Base-by-base conservation (phyloP, 2,329 filamentous ascomycete species). In the Didymella segeticola region DNA sequence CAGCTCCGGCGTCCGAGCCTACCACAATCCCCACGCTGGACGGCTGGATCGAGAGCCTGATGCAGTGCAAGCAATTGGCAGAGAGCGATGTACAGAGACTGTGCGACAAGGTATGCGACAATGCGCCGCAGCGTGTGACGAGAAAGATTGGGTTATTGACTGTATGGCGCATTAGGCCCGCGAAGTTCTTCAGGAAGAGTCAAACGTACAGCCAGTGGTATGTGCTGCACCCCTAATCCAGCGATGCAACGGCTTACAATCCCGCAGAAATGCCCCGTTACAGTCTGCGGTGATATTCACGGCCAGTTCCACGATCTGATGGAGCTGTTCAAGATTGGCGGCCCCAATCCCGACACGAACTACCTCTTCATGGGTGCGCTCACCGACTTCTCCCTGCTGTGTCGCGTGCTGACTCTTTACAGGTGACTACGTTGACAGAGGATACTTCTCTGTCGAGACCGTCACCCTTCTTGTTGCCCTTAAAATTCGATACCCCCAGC, bases 311-410 rank as follows among this genome's bases (percentile, higher is more conserved):
- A 98, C 78, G 95, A 99, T 74, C 80, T 99, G 77, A 98, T 99
- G 92, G 95, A 99, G 80, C 86, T 99, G 47, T 99, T 99, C 85
- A 96, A 96, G 81, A 98, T 99, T 77, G 95, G 95, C 67, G 95
- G 95, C 48, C 92, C 93, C 57, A 97, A 96, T 75, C 95, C 95
- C 64, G 95, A 99, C 78, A 98, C 95, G 73, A 98, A 98, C 82
- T 98, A 98, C 79, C 88, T 98, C 64, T 98, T 98, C 82, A 98
- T 99, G 92, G 93, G 91, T 95, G 42, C 43, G 62, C 47, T 33
- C 17, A 38, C 29, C 43, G 22, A 31, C 25, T 29, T 46, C 22
- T 14, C 15, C n/a, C n/a, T 9, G 38, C 25, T 12, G 17, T 26
- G 41, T 26, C 43, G 46, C 31, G 54, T 53, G 53, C 63, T 66